phyloP scores from a whole-genome alignment of 768 basidiomycete species.

The Lactifluus echinatus region DNA sequence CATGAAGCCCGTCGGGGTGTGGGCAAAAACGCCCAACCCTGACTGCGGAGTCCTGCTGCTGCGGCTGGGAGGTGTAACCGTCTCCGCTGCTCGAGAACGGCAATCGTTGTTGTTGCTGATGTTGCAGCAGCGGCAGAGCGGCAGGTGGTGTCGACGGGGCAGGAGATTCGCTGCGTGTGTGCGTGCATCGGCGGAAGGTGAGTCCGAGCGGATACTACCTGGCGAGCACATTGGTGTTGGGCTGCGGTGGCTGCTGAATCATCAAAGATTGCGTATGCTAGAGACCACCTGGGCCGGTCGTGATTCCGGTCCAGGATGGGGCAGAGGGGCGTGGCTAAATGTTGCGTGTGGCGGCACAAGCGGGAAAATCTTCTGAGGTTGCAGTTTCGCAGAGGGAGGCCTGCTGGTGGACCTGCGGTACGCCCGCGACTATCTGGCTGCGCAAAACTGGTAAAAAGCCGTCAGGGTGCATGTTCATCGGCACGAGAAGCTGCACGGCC shows the following conservation, averaged over 20 bases:
- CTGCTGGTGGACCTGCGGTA: neutral
- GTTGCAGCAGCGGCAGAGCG: no score
- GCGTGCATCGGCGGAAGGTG: slow-evolving; percentile 16
- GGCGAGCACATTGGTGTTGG: no score
- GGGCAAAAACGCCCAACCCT: slow-evolving; percentile 6
- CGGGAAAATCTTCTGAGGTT: neutral
- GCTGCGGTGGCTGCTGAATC: neutral
- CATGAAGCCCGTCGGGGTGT: neutral
- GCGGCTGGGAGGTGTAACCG: neutral
- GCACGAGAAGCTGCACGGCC: neutral
- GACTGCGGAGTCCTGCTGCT: neutral
- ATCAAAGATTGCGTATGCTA: neutral
- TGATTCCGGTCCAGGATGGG: neutral
- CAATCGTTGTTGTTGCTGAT: no score
- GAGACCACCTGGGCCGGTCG: no score
- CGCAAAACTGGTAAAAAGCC: neutral
- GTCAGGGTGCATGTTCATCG: neutral
- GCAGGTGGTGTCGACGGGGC: neutral
- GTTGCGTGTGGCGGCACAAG: neutral
- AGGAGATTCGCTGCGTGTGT: slow-evolving; percentile 8
- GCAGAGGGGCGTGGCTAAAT: neutral
- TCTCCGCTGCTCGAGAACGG: neutral
- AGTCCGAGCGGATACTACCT: neutral
- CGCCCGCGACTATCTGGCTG: neutral
- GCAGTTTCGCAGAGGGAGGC: neutral